Conservation (phyloP, 1,284 basidiomycete genomes). For the Wolfiporia cocos region DNA sequence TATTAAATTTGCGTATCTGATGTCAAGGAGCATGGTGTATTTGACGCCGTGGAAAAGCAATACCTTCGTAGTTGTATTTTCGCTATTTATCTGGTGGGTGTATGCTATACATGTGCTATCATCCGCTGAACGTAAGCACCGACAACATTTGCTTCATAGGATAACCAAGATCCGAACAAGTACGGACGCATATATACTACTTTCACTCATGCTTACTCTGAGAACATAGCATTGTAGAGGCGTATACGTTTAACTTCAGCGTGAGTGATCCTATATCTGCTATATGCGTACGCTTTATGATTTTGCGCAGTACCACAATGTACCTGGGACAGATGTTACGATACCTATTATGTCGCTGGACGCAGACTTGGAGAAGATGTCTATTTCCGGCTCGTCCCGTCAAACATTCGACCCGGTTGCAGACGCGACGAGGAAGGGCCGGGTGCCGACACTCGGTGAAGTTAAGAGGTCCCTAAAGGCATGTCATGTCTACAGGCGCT, state of each 20-base stretch:
- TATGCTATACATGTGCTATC: background rate
- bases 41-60: constrained; percentile 70
- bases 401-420: constrained; percentile 43
- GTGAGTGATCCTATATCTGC: constrained; percentile 28
- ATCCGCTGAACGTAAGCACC: background rate
- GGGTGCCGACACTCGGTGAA: constrained; percentile 59
- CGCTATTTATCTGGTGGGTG: constrained; percentile 69
- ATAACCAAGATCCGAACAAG: constrained; percentile 76
- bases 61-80: constrained; percentile 78
- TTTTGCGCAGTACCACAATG: constrained; percentile 54
- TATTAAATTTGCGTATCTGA: background rate
- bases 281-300: background rate
- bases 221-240: constrained; percentile 60
- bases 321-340: constrained; percentile 46
- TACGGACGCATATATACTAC: constrained; percentile 29
- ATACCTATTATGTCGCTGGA: constrained; percentile 68
- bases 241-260: constrained; percentile 78
- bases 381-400: constrained; percentile 29
- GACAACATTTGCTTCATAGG: constrained; percentile 35
- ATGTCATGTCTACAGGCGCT: constrained; percentile 2
- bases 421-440: constrained; percentile 49
- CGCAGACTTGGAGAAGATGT: constrained; percentile 45
- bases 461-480: constrained; percentile 74
- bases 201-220: constrained; percentile 2
- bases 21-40: constrained; percentile 69